These are phyloP conservation scores for Themeda triandra DNA, from an alignment of 176 grass and related monocot genomes.

Conservation along the genomic window DNA sequence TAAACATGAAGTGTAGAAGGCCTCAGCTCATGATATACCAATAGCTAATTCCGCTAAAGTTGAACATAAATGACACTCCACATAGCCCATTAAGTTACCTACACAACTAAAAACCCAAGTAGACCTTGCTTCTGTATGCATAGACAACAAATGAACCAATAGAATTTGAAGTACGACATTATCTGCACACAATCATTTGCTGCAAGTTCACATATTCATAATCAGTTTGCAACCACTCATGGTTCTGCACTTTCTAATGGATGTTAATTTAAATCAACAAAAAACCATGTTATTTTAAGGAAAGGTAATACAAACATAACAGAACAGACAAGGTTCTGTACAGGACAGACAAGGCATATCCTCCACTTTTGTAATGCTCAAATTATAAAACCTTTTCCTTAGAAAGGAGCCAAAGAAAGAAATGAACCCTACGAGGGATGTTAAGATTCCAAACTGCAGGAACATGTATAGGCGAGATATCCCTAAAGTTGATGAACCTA, in stretches of 20 bases:
- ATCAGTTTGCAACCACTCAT: not conserved
- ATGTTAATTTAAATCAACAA: not conserved
- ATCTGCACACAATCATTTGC: not conserved
- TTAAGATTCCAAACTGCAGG: no score
- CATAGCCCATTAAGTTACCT: not conserved
- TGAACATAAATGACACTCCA: not conserved
- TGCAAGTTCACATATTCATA: not conserved
- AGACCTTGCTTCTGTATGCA: not conserved
- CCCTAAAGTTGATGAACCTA: no score
- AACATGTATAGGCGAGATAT: no score
- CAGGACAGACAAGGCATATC: no score
- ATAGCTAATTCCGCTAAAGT: not conserved
- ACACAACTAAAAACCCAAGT: not conserved
- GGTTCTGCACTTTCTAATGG: not conserved
- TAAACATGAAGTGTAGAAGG: not conserved
- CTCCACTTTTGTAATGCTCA: no score
- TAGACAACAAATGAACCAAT: not conserved
- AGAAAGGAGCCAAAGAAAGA: no score
- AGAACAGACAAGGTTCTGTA: no score
- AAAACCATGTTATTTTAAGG: not conserved
- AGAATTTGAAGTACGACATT: not conserved
- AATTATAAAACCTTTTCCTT: no score
- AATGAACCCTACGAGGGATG: no score
- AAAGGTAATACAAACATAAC: not conserved
- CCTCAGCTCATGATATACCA: not conserved